phyloP scores from a whole-genome alignment of 768 basidiomycete species.

The Mycena rebaudengoi region DNA sequence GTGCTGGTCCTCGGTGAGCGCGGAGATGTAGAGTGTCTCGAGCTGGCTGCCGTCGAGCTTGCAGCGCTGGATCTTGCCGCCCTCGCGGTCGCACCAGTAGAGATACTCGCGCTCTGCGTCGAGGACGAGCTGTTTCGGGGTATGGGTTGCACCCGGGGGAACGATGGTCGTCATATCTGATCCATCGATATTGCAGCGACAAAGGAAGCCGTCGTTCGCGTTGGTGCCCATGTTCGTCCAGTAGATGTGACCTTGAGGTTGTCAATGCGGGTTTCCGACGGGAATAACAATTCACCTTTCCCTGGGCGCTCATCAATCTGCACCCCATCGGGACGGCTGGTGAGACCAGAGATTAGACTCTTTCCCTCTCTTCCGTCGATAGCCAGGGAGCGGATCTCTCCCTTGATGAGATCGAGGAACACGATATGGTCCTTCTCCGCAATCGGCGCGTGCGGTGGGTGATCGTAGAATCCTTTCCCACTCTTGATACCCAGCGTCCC shows the following conservation, averaged over 20 bases:
- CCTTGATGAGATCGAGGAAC: constrained; percentile 22
- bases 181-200: constrained; percentile 25
- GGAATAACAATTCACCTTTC: constrained; percentile 8
- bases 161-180: constrained; percentile 17
- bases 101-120: constrained; percentile 14
- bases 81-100: constrained; percentile 29
- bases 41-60: constrained; percentile 21
- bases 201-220: constrained; percentile 20
- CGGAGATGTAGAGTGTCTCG: constrained; percentile 19
- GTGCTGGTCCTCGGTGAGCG: constrained; percentile 8
- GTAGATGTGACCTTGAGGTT: constrained; percentile 20
- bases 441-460: constrained; percentile 13
- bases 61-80: constrained; percentile 24
- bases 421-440: constrained; percentile 23
- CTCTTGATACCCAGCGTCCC: constrained; percentile 22
- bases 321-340: constrained; percentile 19
- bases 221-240: constrained; percentile 26
- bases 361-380: constrained; percentile 20
- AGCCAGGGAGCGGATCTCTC: constrained; percentile 16
- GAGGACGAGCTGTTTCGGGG: constrained; percentile 25
- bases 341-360: constrained; percentile 11
- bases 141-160: constrained; percentile 20
- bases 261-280: neutral
- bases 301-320: constrained; percentile 26
- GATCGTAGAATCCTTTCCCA: constrained; percentile 21